phyloP scores from a whole-genome alignment of 495 filamentous ascomycete genomes.

The Neurospora sp. region DNA sequence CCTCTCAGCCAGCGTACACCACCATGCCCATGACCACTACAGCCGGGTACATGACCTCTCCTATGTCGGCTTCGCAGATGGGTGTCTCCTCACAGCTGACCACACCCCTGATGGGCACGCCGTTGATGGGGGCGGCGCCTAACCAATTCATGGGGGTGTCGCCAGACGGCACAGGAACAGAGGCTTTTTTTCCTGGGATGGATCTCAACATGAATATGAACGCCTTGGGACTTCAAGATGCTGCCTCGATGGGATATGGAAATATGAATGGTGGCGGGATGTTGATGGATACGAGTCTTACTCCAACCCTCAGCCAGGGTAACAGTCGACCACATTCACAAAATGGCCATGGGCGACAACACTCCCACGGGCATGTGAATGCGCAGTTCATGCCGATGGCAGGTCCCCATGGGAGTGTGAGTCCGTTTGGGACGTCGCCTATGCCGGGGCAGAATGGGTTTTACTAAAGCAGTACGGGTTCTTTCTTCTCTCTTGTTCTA shows the following conservation, averaged over 20 bases:
- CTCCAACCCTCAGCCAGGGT: neutral
- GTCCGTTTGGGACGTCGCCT: neutral
- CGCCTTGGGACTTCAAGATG: slow-evolving; percentile 29
- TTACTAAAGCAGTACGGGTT: neutral
- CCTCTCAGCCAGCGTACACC: slow-evolving; percentile 2
- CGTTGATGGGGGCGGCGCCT: slow-evolving; percentile 3
- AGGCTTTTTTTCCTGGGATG: slow-evolving; percentile 31
- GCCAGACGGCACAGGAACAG: too few relatives aligned
- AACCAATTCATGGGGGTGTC: too few relatives aligned
- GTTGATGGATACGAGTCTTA: neutral
- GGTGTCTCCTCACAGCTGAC: neutral
- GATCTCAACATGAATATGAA: slow-evolving; percentile 22
- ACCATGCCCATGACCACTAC: slow-evolving; percentile 1
- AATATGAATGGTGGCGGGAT: neutral
- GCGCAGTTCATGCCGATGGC: neutral
- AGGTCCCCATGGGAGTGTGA: neutral
- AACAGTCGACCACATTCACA: neutral
- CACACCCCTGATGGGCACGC: slow-evolving; percentile 12
- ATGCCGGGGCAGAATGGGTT: neutral
- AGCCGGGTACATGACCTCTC: neutral
- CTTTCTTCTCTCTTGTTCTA: neutral
- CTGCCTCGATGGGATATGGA: neutral
- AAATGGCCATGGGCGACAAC: neutral
- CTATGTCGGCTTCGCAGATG: slow-evolving; percentile 4
- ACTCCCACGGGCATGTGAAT: neutral